phyloP scores from a whole-genome alignment of 73 alveolate species.

The Paramecium sonneborni region DNA sequence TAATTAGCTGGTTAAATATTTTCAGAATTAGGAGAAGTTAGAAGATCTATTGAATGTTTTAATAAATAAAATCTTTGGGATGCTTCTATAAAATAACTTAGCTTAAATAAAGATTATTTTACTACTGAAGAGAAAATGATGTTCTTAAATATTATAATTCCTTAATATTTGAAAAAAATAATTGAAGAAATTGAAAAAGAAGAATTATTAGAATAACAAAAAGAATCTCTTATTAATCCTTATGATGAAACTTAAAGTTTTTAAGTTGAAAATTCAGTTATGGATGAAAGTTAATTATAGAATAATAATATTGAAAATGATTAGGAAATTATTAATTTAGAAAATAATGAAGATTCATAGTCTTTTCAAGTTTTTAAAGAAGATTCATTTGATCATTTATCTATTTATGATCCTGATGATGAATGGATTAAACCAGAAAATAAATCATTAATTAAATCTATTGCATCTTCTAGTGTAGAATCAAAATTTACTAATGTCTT shows the following conservation, averaged over 20 bases:
- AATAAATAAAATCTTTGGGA: constrained; percentile 52
- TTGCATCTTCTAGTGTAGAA: neutral
- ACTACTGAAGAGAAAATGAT: constrained; percentile 70
- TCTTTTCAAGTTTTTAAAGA: constrained; percentile 50
- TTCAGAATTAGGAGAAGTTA: constrained; percentile 42
- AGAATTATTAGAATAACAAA: constrained; percentile 28
- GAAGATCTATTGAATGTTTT: constrained; percentile 66
- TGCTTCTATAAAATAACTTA: constrained; percentile 65
- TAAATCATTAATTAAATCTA: constrained; percentile 63
- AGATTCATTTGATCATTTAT: constrained; percentile 72
- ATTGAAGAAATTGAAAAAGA: constrained; percentile 17
- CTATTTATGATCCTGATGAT: constrained; percentile 79
- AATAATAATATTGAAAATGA: neutral
- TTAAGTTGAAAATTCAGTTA: neutral
- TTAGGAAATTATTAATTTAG: neutral
- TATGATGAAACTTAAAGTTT: neutral
- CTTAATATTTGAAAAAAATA: constrained; percentile 73
- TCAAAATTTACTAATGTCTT: neutral
- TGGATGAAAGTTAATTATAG: neutral
- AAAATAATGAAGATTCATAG: neutral
- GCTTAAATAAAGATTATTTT: constrained; percentile 71
- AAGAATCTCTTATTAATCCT: neutral
- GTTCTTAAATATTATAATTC: constrained; percentile 73
- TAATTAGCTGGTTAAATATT: constrained; percentile 58
- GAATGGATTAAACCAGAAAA: constrained; percentile 72